phyloP scores from a whole-genome alignment of 768 basidiomycete genomes.

The Agrocybe praecox region DNA sequence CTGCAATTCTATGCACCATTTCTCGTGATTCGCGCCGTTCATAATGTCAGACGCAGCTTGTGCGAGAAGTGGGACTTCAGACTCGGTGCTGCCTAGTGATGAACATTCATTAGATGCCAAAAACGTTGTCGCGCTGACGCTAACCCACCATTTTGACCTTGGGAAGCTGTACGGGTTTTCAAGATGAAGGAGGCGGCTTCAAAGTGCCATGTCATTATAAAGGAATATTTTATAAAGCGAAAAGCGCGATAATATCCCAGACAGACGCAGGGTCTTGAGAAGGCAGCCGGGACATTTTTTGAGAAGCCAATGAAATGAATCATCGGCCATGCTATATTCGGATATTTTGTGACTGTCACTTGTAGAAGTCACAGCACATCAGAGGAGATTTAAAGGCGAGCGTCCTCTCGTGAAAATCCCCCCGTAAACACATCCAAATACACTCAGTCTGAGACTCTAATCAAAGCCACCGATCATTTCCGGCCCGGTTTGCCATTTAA shows the following conservation, averaged over 20 bases:
- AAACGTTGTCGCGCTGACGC: conserved; percentile 1
- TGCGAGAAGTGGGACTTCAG: conserved; percentile 8
- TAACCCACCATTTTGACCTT: not conserved
- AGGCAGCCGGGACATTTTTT: conserved; percentile 3
- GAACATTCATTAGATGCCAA: not conserved
- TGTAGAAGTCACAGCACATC: conserved; percentile 35
- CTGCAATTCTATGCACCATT: conserved; percentile 30
- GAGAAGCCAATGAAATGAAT: conserved; percentile 3
- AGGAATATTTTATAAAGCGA: not conserved
- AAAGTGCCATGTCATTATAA: not conserved
- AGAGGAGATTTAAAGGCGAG: conserved; percentile 69
- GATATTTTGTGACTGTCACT: conserved; percentile 40
- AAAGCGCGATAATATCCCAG: not conserved
- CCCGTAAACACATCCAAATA: conserved; percentile 53
- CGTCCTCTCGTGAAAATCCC: conserved; percentile 55
- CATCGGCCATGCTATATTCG: conserved; percentile 14
- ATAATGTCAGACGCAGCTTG: conserved; percentile 16
- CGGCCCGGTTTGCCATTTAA: conserved; percentile 57
- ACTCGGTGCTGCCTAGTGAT: not conserved
- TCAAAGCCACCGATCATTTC: conserved; percentile 28
- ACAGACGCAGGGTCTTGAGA: not conserved
- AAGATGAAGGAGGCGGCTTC: not conserved
- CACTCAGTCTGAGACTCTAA: conserved; percentile 27
- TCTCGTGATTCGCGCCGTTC: conserved; percentile 8
- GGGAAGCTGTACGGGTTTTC: not conserved